phyloP scores from a whole-genome alignment of 345 rosid species.

The Heritiera littoralis region DNA sequence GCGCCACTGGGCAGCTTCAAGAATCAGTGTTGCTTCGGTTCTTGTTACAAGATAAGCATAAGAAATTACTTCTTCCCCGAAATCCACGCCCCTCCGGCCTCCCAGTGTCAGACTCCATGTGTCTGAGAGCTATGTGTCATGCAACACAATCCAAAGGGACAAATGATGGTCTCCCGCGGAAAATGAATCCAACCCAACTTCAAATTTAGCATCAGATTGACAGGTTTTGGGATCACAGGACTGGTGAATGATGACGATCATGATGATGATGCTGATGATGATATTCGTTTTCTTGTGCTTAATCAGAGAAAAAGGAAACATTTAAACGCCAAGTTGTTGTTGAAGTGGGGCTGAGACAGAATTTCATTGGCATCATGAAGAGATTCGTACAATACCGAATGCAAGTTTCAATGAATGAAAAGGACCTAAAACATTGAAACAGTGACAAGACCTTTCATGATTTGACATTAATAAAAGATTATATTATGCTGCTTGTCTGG shows the following conservation, averaged over 20 bases:
- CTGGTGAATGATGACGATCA: not conserved
- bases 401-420: slow-evolving; percentile 27
- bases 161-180: slow-evolving; percentile 6
- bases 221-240: slow-evolving; percentile 44
- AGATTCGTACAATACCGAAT: slow-evolving; percentile 16
- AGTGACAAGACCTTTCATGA: slow-evolving; percentile 47
- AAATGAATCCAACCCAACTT: slow-evolving; percentile 24
- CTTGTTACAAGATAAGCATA: slow-evolving; percentile 16
- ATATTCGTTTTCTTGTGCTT: slow-evolving; percentile 37
- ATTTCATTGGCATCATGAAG: slow-evolving; percentile 30
- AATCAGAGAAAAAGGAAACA: slow-evolving; percentile 18
- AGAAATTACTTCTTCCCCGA: slow-evolving; percentile 38
- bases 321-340: slow-evolving; percentile 34
- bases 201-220: slow-evolving; percentile 41
- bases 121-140: slow-evolving; percentile 56
- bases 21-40: slow-evolving; percentile 29
- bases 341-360: slow-evolving; percentile 49
- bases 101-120: slow-evolving; percentile 60
- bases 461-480: slow-evolving; percentile 45
- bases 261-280: slow-evolving; percentile 27
- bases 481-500: slow-evolving; percentile 33
- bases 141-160: slow-evolving; percentile 36
- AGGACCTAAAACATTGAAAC: slow-evolving; percentile 32
- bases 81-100: slow-evolving; percentile 31
- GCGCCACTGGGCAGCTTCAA: slow-evolving; percentile 15